Conservation (phyloP, 2,329 filamentous ascomycete species). For the Ophiocordyceps sinensis region DNA sequence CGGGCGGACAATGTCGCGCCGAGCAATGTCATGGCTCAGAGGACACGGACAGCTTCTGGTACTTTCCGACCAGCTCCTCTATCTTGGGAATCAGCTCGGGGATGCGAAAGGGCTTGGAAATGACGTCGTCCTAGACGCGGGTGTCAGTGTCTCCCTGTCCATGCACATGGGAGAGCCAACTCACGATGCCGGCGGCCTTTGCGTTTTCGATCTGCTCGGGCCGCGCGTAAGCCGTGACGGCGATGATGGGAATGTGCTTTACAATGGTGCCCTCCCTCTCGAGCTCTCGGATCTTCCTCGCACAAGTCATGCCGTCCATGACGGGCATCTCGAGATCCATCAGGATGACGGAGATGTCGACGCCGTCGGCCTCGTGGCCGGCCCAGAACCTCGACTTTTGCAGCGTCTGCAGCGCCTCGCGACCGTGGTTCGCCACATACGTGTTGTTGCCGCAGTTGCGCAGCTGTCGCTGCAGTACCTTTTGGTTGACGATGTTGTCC, state of each 20-base stretch:
- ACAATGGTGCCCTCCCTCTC: conserved; percentile 47
- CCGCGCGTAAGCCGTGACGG: conserved; percentile 70
- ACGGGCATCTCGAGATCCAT: conserved; percentile 79
- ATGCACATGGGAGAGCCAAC: too few species aligned
- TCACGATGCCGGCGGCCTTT: conserved; percentile 57
- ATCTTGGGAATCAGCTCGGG: conserved; percentile 57
- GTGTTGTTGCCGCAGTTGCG: conserved; percentile 46
- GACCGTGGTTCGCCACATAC: conserved; percentile 49
- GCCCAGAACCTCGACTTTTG: conserved; percentile 41
- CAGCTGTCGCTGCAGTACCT: conserved; percentile 46
- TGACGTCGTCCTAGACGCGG: conserved; percentile 48
- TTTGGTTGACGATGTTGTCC: conserved; percentile 54
- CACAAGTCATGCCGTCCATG: conserved; percentile 68
- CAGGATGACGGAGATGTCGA: conserved; percentile 51
- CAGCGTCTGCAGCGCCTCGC: conserved; percentile 45
- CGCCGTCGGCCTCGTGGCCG: conserved; percentile 28
- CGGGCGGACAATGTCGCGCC: neutral
- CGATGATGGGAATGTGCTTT: conserved; percentile 60
- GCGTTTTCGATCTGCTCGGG: conserved; percentile 60
- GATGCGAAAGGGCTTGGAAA: conserved; percentile 69
- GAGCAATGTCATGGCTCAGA: neutral
- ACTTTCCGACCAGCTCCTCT: conserved; percentile 35
- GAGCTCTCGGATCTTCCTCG: conserved; percentile 51
- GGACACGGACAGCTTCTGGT: conserved; percentile 17
- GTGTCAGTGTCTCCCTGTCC: too few species aligned